Conservation (phyloP, 106 monocot species). For the Iris macrosiphon region DNA sequence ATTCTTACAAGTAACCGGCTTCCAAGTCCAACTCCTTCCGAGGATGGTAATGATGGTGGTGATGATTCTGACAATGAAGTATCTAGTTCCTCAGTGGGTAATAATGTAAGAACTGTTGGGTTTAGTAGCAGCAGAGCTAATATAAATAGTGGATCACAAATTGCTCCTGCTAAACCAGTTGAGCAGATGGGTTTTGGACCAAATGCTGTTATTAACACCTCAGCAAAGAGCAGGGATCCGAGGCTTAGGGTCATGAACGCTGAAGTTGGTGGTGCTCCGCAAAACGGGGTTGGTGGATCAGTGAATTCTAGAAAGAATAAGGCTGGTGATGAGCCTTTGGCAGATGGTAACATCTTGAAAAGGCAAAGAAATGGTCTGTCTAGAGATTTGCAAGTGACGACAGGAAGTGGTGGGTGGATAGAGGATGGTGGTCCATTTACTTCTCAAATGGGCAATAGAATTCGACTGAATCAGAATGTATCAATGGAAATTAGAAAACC, state of each 20-base stretch:
- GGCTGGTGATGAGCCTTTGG: conserved; percentile 18
- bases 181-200: conserved; percentile 3
- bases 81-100: conserved; percentile 44
- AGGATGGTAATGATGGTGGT: conserved; percentile 41
- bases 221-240: conserved; percentile 78
- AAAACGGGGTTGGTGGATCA: conserved; percentile 13
- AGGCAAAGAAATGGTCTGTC: conserved; percentile 41
- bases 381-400: conserved; percentile 16
- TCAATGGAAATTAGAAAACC: conserved; percentile 15
- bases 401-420: conserved; percentile 33
- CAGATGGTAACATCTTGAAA: conserved; percentile 37
- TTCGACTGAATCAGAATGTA: conserved; percentile 12
- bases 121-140: conserved; percentile 8
- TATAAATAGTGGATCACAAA: conserved; percentile 1
- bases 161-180: conserved; percentile 8
- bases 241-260: conserved; percentile 52
- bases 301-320: conserved; percentile 53
- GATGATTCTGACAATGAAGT: conserved; percentile 53
- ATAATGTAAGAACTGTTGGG: conserved; percentile 4
- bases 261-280: conserved; percentile 14
- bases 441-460: conserved; percentile 5
- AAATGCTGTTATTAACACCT: conserved; percentile 24
- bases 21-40: conserved; percentile 96
- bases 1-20: conserved; percentile 40
- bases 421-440: conserved; percentile 9